phyloP scores from a whole-genome alignment of 768 basidiomycete genomes.

The Boletus rubescentipes region DNA sequence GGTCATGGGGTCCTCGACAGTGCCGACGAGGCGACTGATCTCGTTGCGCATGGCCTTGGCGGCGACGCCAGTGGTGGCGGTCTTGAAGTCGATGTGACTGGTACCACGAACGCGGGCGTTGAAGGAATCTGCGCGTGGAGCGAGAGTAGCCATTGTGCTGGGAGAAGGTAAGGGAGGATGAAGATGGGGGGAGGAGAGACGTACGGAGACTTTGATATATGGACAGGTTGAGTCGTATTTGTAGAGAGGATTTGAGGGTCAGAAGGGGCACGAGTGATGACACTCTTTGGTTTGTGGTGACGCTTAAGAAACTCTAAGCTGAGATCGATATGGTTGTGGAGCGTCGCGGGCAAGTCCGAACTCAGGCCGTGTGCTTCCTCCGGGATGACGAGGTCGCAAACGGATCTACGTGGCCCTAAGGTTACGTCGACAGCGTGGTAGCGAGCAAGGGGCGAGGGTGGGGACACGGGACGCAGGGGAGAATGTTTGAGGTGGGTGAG shows the following conservation, averaged over 20 bases:
- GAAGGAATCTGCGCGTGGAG: constrained; percentile 68
- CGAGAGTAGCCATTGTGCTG: constrained; percentile 54
- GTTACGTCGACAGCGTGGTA: constrained; percentile 7
- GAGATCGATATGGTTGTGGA: constrained; percentile 34
- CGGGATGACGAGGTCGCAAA: constrained; percentile 33
- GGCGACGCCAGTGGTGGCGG: constrained; percentile 91
- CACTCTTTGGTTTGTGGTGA: constrained; percentile 57
- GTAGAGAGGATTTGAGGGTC: constrained; percentile 59
- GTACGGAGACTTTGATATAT: constrained; percentile 50
- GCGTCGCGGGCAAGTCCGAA: constrained; percentile 36
- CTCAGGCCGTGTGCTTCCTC: constrained; percentile 24
- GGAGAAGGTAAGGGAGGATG: constrained; percentile 12
- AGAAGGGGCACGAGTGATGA: constrained; percentile 47
- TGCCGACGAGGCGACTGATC: constrained; percentile 88
- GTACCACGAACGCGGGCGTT: constrained; percentile 72
- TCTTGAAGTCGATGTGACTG: constrained; percentile 93
- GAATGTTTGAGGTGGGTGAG: constrained; percentile 10
- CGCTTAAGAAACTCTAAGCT: constrained; percentile 51
- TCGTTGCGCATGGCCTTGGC: constrained; percentile 99
- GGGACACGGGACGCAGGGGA: constrained; percentile 1
- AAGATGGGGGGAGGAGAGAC: constrained; percentile 5
- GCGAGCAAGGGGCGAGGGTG: constrained; percentile 25
- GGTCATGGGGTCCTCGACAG: constrained; percentile 73
- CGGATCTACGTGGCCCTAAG: constrained; percentile 15
- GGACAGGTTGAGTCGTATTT: constrained; percentile 58